phyloP scores from a whole-genome alignment of 768 basidiomycete species.

The Exidia glandulosa region DNA sequence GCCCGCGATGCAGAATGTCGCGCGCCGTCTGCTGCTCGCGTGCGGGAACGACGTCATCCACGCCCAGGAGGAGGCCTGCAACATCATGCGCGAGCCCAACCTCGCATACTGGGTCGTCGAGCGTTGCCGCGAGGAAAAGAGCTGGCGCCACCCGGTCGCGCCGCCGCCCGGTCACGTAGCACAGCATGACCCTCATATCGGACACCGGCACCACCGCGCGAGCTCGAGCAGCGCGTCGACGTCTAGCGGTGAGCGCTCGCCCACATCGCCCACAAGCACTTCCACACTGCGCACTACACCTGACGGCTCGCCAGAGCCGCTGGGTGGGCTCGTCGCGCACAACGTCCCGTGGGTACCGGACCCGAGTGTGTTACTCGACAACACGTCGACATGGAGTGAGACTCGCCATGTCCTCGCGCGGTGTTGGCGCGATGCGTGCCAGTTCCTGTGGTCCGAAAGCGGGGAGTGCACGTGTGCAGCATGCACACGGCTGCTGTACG shows the following conservation, averaged over 20 bases:
- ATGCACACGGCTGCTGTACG: no score
- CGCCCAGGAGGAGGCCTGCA: background rate
- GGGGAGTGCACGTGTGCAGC: no score
- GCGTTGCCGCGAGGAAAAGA: background rate
- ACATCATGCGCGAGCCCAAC: background rate
- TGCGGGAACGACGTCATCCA: constrained; percentile 16
- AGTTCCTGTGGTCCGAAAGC: no score
- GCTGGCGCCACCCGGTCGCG: background rate
- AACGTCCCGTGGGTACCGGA: background rate
- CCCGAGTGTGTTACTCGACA: background rate
- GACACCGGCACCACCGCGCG: background rate
- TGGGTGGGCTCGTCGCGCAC: background rate
- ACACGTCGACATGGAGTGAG: background rate
- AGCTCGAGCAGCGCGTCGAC: background rate
- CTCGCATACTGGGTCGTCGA: background rate
- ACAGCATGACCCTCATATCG: background rate
- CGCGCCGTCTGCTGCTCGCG: constrained; percentile 54
- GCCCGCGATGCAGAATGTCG: constrained; percentile 59
- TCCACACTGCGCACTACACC: background rate
- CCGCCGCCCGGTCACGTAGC: background rate
- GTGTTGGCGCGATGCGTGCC: background rate
- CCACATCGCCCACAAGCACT: background rate
- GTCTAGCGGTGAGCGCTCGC: background rate
- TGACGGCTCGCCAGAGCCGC: background rate
- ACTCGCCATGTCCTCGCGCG: background rate